Conservation (phyloP, 805 yeast genomes). For the Myxozyma neotropica region DNA sequence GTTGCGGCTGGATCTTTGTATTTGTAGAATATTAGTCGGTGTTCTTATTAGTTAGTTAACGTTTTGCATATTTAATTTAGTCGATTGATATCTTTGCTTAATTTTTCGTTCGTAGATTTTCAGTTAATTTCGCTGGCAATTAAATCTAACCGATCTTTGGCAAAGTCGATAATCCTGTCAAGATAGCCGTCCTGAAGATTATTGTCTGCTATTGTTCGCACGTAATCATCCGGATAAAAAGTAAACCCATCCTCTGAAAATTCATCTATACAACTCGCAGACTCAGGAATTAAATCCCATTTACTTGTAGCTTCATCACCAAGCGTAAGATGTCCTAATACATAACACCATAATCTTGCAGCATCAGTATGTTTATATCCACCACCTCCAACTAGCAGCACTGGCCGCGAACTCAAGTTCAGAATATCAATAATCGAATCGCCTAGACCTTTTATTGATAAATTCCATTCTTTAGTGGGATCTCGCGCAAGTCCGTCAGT, state of each 20-base stretch:
- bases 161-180: slow-evolving; percentile 11
- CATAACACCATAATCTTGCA: slow-evolving; percentile 61
- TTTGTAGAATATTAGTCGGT: slow-evolving; percentile 40
- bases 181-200: slow-evolving; percentile 13
- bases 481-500: slow-evolving; percentile 75
- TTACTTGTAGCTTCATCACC: slow-evolving; percentile 5
- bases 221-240: slow-evolving; percentile 10
- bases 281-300: slow-evolving; percentile 29
- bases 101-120: too few species aligned
- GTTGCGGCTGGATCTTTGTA: slow-evolving; percentile 96
- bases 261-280: slow-evolving; percentile 9
- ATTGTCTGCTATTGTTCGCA: background rate
- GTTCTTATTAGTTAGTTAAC: too few species aligned
- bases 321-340: slow-evolving; percentile 30
- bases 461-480: slow-evolving; percentile 67
- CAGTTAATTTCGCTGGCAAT: background rate
- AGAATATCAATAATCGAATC: slow-evolving; percentile 43
- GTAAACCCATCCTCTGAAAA: slow-evolving; percentile 21
- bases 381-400: slow-evolving; percentile 71
- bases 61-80: too few species aligned
- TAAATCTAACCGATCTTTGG: slow-evolving; percentile 2
- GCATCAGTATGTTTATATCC: slow-evolving; percentile 68
- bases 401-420: slow-evolving; percentile 41
- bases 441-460: slow-evolving; percentile 57
- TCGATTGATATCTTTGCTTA: too few species aligned